Evolutionary conservation across 2,329 filamentous ascomycete species (phyloP), one percentile per base, ranked within the genome.

Genomic region (Hirsutella rhossiliensis): DNA sequence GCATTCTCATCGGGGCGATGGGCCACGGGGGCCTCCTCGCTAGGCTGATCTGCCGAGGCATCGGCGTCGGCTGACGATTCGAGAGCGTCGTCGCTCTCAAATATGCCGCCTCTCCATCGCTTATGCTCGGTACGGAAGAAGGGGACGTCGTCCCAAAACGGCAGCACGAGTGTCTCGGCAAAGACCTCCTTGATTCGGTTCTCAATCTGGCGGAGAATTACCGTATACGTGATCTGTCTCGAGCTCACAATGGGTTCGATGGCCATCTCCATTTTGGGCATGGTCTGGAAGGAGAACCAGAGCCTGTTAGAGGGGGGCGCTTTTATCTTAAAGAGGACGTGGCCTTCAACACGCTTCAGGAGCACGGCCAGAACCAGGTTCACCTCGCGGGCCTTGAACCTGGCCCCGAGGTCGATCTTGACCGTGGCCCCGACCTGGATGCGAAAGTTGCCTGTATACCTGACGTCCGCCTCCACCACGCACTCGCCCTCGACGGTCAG

Each of bases 211-310:
- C 88, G 80, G 12, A 97, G 73, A 44, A 98, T 92, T 47, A 95
- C 76, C 2, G 83, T 86, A 62, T 95, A 97, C 0, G 92, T 97
- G 51, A 98, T 95, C 60, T 97, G 90, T 46, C 90, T 80, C 13
- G 88, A 84, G 65, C 89, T 95, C 42, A 98, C 88, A 52, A 98
- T 89, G 4, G 92, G 92, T 60, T 97, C 88, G 38, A 97, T 87
- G n/a, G 79, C 79, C 72, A 96, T 81, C 48, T 94, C 88, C 68
- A 98, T 84, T 57, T 90, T 89, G 17, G 92, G 92, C 73, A 88
- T 86, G n/a, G 80, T 80, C 59, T 94, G 86, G 58, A 98, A 98
- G 1, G 88, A 83, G 52, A 97, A 78, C 92, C 92, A 98, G n/a
- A 95, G 62, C 36, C 92, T 79, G 60, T 98, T 98, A 62, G 88